Evolutionary conservation across 73 alveolate genomes (phyloP).

Genomic region (Paramecium sexaurelia): DNA sequence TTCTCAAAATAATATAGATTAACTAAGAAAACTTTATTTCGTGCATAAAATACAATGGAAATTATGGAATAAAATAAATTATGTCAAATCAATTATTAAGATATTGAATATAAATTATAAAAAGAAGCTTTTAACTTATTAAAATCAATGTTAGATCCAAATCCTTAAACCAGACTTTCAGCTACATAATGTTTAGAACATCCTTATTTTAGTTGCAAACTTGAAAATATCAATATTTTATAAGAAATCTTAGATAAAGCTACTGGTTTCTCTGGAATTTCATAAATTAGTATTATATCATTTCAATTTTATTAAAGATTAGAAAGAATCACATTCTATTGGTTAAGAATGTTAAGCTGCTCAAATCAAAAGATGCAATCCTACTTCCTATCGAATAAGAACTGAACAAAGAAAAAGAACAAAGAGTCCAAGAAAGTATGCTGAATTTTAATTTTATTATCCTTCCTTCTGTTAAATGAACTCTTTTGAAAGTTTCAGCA

Average conservation of each 20-base stretch:
- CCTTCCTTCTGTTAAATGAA: constrained; percentile 30
- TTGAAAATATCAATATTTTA: background rate
- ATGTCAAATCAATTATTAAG: background rate
- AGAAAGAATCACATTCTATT: constrained; percentile 4
- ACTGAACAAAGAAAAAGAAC: constrained; percentile 22
- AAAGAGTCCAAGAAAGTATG: constrained; percentile 38
- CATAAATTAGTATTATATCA: background rate
- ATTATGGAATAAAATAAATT: background rate
- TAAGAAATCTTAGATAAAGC: constrained; percentile 32
- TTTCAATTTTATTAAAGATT: background rate
- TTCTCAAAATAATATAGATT: background rate
- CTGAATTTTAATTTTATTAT: background rate
- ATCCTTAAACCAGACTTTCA: background rate
- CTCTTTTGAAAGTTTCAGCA: background rate
- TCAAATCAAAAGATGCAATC: background rate
- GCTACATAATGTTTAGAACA: constrained; percentile 4
- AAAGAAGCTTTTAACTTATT: background rate
- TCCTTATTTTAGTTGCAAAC: constrained; percentile 19
- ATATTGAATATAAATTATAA: background rate
- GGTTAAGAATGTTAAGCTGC: constrained; percentile 41
- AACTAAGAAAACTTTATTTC: constrained; percentile 14
- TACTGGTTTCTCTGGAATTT: background rate
- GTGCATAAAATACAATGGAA: background rate
- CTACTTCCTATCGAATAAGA: constrained; percentile 15
- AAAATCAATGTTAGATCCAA: constrained; percentile 20